Base-by-base conservation (phyloP, 2,329 filamentous ascomycete genomes). In the Penicillium aurantiogriseum region DNA sequence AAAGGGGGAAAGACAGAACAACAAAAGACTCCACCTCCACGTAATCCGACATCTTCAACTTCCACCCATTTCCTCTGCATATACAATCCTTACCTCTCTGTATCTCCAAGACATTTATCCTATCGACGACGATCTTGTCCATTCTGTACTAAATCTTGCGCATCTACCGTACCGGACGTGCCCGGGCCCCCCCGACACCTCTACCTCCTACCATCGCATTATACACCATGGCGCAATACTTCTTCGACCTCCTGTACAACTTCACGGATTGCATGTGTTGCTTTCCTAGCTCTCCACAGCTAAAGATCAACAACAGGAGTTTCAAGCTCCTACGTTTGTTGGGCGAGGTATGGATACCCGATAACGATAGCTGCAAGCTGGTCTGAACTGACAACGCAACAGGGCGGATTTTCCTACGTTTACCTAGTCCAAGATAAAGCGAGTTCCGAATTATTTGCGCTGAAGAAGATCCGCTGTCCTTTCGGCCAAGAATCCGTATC, bases 381-480 rank as follows among this genome's bases (percentile, higher is more conserved):
- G 54, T 33, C 48, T 43, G 29, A 62, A 62, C 31, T 51, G 43
- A 36, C 47, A 42, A 31, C 33, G 44, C 35, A 39, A 52, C 63
- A 93, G 89, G 94, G 94, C 73, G 94, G 94, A 70, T 99, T 99
- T 81, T 96, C 92, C 64, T 99, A 97, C 77, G 94, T 99, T 67
- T 99, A 99, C 79, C 90, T 99, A 58, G 94, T 99, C 59, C 90
- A 97, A 81, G 92, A 97, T 75, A 93, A 89, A 47, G 81, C 85
- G 54, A 89, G 86, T 51, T 89, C 90, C 58, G 87, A 93, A 68
- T 85, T 96, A 46, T 93, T 96, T 75, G 94, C 94, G 19, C 87
- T 97, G 61, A 99, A 99, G 78, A 99, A 99, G 83, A 99, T 99
- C 76, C 88, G 93, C 72, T 99, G 94, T 81, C 93, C 94, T 5